Conservation (phyloP, 148 eudicot genomes). For the Rhododendron griersonianum region DNA sequence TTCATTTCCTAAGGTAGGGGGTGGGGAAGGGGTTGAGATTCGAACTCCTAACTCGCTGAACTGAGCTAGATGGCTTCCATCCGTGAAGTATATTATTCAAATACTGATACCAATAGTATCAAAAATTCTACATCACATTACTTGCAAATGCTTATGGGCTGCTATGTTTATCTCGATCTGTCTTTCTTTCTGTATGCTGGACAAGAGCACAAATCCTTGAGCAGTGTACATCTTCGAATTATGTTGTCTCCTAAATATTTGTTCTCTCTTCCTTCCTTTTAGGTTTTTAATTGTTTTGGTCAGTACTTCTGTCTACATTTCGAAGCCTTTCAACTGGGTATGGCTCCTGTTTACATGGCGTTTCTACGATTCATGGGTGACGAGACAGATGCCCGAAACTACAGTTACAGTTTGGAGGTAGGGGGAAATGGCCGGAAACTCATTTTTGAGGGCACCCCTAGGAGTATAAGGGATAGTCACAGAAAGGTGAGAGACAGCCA, state of each 20-base stretch:
- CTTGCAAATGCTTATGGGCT: neutral
- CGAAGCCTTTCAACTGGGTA: conserved; percentile 83
- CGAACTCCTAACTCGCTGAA: neutral
- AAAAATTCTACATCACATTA: neutral
- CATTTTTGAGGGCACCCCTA: conserved; percentile 74
- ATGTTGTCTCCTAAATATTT: neutral
- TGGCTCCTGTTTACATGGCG: conserved; percentile 92
- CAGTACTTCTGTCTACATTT: conserved; percentile 87
- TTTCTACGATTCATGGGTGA: conserved; percentile 88
- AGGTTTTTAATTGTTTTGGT: conserved; percentile 88
- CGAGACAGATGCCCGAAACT: conserved; percentile 71
- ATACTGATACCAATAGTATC: neutral
- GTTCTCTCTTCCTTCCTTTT: neutral
- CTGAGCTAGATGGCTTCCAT: neutral
- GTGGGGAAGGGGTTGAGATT: neutral
- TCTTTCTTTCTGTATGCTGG: neutral
- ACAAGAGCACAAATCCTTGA: neutral
- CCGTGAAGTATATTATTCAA: neutral
- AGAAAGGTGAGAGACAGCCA: conserved; percentile 79
- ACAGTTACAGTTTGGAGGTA: conserved; percentile 77
- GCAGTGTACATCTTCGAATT: neutral
- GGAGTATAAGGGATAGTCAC: conserved; percentile 80
- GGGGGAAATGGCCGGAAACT: conserved; percentile 83
- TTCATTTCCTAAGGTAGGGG: neutral
- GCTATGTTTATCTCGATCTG: neutral